Evolutionary conservation across 768 basidiomycete genomes (phyloP).

Genomic region (Polyporus arcularius): DNA sequence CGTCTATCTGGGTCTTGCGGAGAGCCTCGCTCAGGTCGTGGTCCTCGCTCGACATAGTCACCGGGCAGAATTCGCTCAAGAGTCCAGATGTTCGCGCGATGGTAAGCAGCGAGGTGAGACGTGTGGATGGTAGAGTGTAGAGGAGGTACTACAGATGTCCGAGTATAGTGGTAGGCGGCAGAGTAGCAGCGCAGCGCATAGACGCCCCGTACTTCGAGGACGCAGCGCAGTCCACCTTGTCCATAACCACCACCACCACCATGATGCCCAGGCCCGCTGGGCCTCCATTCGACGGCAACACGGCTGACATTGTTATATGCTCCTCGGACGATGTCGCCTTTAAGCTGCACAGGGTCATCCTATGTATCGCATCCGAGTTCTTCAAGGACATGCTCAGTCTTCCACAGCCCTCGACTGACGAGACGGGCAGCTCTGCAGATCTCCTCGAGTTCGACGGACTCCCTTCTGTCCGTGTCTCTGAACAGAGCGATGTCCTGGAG

Average conservation of each 20-base stretch:
- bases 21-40: slow-evolving; percentile 21
- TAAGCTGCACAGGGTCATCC: slow-evolving; percentile 33
- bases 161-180: too few relatives aligned
- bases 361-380: slow-evolving; percentile 35
- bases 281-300: slow-evolving; percentile 2
- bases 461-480: slow-evolving; percentile 4
- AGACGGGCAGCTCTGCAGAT: background rate
- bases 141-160: too few relatives aligned
- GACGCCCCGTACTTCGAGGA: too few relatives aligned
- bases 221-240: background rate
- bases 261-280: background rate
- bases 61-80: background rate
- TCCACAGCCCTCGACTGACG: slow-evolving; percentile 45
- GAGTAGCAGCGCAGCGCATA: too few relatives aligned
- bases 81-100: background rate
- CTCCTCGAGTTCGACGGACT: background rate
- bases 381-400: slow-evolving; percentile 47
- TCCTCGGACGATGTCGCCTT: slow-evolving; percentile 52
- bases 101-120: background rate
- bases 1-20: slow-evolving; percentile 13
- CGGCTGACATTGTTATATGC: slow-evolving; percentile 50
- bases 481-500: slow-evolving; percentile 18
- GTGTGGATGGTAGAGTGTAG: background rate
- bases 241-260: background rate
- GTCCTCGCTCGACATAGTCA: slow-evolving; percentile 20